Conservation (phyloP, 257 asterid species). For the Przewalskia tangutica region DNA sequence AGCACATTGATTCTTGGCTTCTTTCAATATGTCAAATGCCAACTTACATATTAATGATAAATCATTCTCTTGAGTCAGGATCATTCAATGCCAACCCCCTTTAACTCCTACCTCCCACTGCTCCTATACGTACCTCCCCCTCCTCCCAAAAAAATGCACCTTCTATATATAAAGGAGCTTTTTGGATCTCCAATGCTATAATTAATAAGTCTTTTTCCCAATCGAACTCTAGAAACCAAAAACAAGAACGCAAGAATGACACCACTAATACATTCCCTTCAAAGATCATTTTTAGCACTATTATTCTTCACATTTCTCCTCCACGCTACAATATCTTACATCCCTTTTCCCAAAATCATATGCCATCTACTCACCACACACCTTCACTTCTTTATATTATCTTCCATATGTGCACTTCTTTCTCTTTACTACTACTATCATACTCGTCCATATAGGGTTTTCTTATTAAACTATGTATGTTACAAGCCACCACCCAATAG, state of each 20-base stretch:
- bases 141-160: background rate
- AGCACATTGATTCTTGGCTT: background rate
- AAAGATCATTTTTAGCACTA: slow-evolving; percentile 30
- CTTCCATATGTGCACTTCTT: slow-evolving; percentile 9
- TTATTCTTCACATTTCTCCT: slow-evolving; percentile 26
- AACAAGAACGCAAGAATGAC: background rate
- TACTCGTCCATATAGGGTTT: slow-evolving; percentile 28
- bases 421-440: slow-evolving; percentile 10
- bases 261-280: slow-evolving; percentile 12
- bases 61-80: background rate
- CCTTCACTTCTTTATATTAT: slow-evolving; percentile 18
- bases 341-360: slow-evolving; percentile 16
- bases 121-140: background rate
- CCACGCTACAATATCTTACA: slow-evolving; percentile 17
- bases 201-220: background rate
- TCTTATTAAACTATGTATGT: slow-evolving; percentile 47
- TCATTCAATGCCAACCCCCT: background rate
- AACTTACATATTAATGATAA: background rate
- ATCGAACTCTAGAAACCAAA: background rate
- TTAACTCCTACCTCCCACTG: background rate
- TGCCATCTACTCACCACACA: slow-evolving; percentile 14
- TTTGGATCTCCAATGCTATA: background rate
- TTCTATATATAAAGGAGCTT: background rate
- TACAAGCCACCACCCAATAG: slow-evolving; percentile 52
- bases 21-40: slow-evolving; percentile 1